Percentiles rank a stretch among this genome's conserved stretches.
These are phyloP conservation scores for Cordyceps fumosorosea DNA, from an alignment of 2,329 filamentous ascomycete species.

Conservation along the genomic window DNA sequence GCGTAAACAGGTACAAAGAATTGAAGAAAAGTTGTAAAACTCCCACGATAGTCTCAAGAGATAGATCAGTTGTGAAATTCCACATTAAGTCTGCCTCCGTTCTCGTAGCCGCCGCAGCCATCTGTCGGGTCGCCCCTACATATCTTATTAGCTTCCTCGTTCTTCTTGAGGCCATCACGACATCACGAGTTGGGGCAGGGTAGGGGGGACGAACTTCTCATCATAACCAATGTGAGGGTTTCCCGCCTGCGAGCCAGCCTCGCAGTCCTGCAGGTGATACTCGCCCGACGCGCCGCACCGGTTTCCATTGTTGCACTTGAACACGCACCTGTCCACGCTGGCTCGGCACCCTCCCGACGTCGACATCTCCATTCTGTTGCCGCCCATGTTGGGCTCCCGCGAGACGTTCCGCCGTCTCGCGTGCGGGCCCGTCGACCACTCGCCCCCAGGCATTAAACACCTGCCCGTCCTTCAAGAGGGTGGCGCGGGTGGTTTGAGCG, in stretches of 20 bases:
- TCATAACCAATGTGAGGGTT: conserved; percentile 19
- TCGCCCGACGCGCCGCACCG: conserved; percentile 27
- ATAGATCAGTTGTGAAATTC: not conserved
- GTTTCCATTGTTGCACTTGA: conserved; percentile 30
- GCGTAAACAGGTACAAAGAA: not conserved
- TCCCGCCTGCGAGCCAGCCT: conserved; percentile 18
- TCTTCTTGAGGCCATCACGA: not conserved
- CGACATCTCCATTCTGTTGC: conserved; percentile 28
- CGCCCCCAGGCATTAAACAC: conserved; percentile 38
- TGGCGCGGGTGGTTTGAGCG: conserved; percentile 25
- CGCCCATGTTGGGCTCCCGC: conserved; percentile 38
- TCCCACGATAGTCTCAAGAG: not conserved
- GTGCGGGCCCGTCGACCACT: conserved; percentile 32
- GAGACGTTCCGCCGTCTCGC: conserved; percentile 36
- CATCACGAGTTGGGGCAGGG: not conserved
- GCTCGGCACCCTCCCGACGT: conserved; percentile 33
- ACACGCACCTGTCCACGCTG: conserved; percentile 36
- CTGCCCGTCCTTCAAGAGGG: conserved; percentile 30
- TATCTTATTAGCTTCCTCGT: not conserved
- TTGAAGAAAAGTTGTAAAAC: not conserved
- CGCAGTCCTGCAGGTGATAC: conserved; percentile 33
- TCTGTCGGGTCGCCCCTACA: conserved; percentile 20
- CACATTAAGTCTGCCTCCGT: conserved; percentile 17
- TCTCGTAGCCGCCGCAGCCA: conserved; percentile 24
- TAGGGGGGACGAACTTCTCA: not conserved